Base-by-base conservation (phyloP, 257 asterid genomes). In the Lithospermum erythrorhizon region DNA sequence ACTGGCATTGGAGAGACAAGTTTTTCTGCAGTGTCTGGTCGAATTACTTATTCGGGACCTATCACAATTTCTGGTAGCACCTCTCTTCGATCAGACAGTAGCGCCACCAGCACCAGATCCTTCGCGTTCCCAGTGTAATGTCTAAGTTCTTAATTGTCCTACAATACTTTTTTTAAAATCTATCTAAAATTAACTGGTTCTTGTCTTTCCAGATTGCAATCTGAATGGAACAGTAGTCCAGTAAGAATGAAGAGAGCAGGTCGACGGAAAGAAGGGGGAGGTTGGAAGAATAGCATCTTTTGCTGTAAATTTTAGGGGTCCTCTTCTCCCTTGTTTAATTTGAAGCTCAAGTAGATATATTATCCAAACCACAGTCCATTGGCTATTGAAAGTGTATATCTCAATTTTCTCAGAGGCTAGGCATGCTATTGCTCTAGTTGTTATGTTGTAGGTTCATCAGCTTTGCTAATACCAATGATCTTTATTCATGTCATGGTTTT, bases 141-240 rank as follows among this genome's bases (percentile, higher is more conserved):
- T 47, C 30, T 30, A 2, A 29, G 37, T 37, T 6, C 70, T 20
- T 18, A 41, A 10, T 51, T 5, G 7, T 21, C 47, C 21, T 17
- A 51, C 63, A 21, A 57, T 55, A 7, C 22, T 35, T 54, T 35
- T 54, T 35, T 0, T 3, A 14, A 35, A 6, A 30, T 9, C 37
- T 5, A 24, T 60, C 51, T 2, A 32, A 21, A 53, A 49, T 55
- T 62, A 22, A 66, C 53, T 35, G 11, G 8, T 55, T 56, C 6
- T 23, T 6, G 18, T 19, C 7, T 65, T 8, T 48, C 62, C 90
- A 93, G 97, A 66, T 83, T 93, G 63, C 97, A 80, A 59, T 55
- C 81, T 10, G 97, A 93, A 71, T 93, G 95, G 95, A 84, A 80
- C 65, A 82, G 95, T 84, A 93, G 97, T 67, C 98, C 97, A 2